Base-by-base conservation (phyloP, 1,284 basidiomycete genomes). In the Moesziomyces sp. region DNA sequence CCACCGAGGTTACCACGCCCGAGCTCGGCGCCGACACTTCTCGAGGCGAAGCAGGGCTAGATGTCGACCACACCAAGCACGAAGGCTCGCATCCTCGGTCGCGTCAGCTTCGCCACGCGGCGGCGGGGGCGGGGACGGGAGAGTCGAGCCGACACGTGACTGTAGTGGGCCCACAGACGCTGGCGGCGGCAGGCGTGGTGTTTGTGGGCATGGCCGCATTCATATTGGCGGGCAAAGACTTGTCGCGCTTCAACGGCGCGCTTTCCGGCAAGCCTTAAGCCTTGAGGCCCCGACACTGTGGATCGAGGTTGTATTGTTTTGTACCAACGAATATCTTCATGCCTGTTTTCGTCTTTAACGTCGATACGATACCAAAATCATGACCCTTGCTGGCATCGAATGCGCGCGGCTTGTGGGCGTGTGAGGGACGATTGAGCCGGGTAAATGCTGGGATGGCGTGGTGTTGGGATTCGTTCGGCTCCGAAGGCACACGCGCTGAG, bases 201-300 rank as follows among this genome's bases (percentile, higher is more conserved):
- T 62, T 73, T 18, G 54, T 77, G 21, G 75, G 75, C 24, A 46
- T 77, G 34, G 62, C 75, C 16, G 75, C 75, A 0, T 77, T 67
- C 67, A 62, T 77, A 24, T 51, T 77, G 50, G 62, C 73, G 5
- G 73, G 73, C 34, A 74, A 71, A 30, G 66, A 69, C 46, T n/a
- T 69, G 40, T 40, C 56, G 23, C 56, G 60, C 4, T 40, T 59
- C 26, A 60, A 64, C 35, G 13, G 58, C 42, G 54, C 58, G n/a
- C 46, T 65, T 5, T 42, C 67, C 7, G 54, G 61, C 35, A 70
- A 70, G 52, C 58, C 55, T 16, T 64, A 7, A 26, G 24, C 24
- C 24, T 7, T n/a, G n/a, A n/a, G n/a, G n/a, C n/a, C n/a, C n/a
- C n/a, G n/a, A 24, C 24, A 24, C 24, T 24, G 24, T 24, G 46